Percentiles rank a stretch among this genome's conserved stretches.
Evolutionary conservation across 495 filamentous ascomycete genomes (phyloP).

Genomic region (Podospora conica): DNA sequence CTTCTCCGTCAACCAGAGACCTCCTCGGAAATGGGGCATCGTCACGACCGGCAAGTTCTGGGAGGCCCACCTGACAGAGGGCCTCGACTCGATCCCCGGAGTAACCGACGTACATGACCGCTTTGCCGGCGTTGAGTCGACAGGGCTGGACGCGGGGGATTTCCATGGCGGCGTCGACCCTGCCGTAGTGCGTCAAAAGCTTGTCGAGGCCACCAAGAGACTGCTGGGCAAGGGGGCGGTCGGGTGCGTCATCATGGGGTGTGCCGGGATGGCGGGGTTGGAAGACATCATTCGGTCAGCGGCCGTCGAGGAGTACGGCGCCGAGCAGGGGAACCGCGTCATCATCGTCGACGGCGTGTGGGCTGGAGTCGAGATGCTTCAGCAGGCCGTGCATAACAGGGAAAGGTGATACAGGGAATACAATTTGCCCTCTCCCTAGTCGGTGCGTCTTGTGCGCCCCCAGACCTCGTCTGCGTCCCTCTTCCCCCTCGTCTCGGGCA

Average conservation of each 20-base stretch:
- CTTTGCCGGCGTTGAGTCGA: slow-evolving; percentile 79
- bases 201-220: slow-evolving; percentile 62
- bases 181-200: slow-evolving; percentile 56
- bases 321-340: slow-evolving; percentile 51
- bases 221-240: slow-evolving; percentile 54
- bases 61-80: slow-evolving; percentile 62
- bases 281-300: slow-evolving; percentile 70
- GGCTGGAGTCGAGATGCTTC: slow-evolving; percentile 66
- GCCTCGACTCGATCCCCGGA: slow-evolving; percentile 53
- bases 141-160: slow-evolving; percentile 73
- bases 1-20: slow-evolving; percentile 44
- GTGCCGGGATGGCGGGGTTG: slow-evolving; percentile 90
- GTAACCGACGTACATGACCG: slow-evolving; percentile 24
- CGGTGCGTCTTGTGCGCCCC: slow-evolving; percentile 57
- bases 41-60: slow-evolving; percentile 82
- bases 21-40: slow-evolving; percentile 68
- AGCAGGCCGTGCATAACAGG: slow-evolving; percentile 44
- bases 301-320: slow-evolving; percentile 57
- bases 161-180: slow-evolving; percentile 62
- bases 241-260: slow-evolving; percentile 66
- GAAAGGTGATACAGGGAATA: slow-evolving; percentile 17
- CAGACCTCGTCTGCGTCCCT: slow-evolving; percentile 79
- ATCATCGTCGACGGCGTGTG: slow-evolving; percentile 80
- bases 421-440: slow-evolving; percentile 31
- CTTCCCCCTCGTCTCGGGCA: slow-evolving; percentile 84